A percentile compares a stretch with the other conserved stretches of the same genome.
phyloP scores from a whole-genome alignment of 345 rosid genomes.

The Streptanthus diversifolius region DNA sequence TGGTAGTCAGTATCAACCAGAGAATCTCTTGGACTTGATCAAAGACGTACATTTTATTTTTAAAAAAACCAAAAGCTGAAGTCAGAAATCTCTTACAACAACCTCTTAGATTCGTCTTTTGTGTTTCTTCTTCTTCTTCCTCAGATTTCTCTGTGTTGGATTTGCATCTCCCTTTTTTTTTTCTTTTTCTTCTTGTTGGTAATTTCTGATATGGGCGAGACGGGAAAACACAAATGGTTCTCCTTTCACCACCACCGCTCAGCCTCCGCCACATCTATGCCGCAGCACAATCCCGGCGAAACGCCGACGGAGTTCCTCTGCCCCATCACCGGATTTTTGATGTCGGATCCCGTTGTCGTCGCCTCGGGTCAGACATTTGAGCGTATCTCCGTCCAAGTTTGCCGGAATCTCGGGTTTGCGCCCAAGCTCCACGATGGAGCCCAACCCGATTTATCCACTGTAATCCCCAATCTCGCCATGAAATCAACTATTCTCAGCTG shows the following conservation, averaged over 20 bases:
- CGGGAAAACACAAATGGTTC: slow-evolving; percentile 62
- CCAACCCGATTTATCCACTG: slow-evolving; percentile 52
- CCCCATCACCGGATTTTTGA: slow-evolving; percentile 54
- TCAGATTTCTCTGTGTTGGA: not conserved
- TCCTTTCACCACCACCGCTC: slow-evolving; percentile 48
- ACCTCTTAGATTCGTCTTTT: not conserved
- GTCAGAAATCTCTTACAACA: slow-evolving; percentile 25
- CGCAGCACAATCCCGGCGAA: slow-evolving; percentile 17
- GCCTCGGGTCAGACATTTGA: slow-evolving; percentile 86
- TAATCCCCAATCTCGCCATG: slow-evolving; percentile 67
- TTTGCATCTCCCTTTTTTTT: not conserved
- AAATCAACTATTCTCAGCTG: slow-evolving; percentile 60
- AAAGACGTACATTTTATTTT: not conserved
- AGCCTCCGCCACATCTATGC: slow-evolving; percentile 22
- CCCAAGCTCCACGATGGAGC: slow-evolving; percentile 51
- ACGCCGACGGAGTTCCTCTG: slow-evolving; percentile 66
- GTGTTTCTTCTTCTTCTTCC: slow-evolving; percentile 7
- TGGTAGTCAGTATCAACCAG: slow-evolving; percentile 11
- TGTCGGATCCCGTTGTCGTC: slow-evolving; percentile 83
- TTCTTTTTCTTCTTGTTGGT: not conserved
- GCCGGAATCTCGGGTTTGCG: slow-evolving; percentile 46
- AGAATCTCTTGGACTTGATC: slow-evolving; percentile 19
- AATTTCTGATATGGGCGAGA: slow-evolving; percentile 45
- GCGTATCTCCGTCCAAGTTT: slow-evolving; percentile 61
- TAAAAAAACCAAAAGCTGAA: slow-evolving; percentile 6